These are phyloP conservation scores for Elsinoe australis DNA, from an alignment of 2,329 filamentous ascomycete genomes.

Conservation along the genomic window DNA sequence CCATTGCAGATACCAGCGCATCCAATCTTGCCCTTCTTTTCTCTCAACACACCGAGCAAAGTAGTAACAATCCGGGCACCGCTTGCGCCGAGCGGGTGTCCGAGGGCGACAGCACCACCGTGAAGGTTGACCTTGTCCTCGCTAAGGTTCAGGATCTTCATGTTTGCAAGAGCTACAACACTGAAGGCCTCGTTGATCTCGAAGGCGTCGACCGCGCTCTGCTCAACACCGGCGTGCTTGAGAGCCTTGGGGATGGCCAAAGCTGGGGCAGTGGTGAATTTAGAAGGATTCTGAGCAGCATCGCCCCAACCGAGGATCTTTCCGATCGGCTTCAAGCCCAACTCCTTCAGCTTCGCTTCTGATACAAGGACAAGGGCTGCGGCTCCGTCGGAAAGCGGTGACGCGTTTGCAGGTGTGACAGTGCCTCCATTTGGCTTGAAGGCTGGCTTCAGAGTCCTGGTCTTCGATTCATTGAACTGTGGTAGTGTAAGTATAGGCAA, in stretches of 20 bases:
- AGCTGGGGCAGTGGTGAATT: conserved; percentile 90
- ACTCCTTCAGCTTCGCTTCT: conserved; percentile 86
- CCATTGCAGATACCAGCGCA: conserved; percentile 96
- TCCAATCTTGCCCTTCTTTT: conserved; percentile 90
- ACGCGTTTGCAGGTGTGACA: conserved; percentile 92
- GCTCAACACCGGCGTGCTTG: conserved; percentile 79
- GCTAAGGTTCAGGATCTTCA: conserved; percentile 75
- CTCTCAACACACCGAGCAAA: conserved; percentile 75
- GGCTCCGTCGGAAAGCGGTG: conserved; percentile 90
- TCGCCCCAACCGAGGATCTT: conserved; percentile 98
- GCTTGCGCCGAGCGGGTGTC: conserved; percentile 87
- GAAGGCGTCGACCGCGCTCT: conserved; percentile 77
- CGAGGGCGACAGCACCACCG: conserved; percentile 90
- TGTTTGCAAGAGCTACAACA: conserved; percentile 90
- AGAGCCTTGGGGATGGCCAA: conserved; percentile 96
- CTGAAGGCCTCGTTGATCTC: conserved; percentile 99
- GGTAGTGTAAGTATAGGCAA: conserved; percentile 9
- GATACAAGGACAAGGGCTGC: conserved; percentile 89
- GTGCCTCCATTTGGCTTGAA: conserved; percentile 82
- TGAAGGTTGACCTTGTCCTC: conserved; percentile 90
- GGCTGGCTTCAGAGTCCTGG: conserved; percentile 53
- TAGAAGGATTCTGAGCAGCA: conserved; percentile 80
- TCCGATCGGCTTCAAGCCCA: conserved; percentile 82
- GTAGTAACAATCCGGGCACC: conserved; percentile 92
- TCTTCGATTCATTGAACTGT: conserved; percentile 47